Evolutionary conservation across 2,329 filamentous ascomycete species (phyloP), one percentile per base, ranked within the genome.

Genomic region (Escovopsis sp.): DNA sequence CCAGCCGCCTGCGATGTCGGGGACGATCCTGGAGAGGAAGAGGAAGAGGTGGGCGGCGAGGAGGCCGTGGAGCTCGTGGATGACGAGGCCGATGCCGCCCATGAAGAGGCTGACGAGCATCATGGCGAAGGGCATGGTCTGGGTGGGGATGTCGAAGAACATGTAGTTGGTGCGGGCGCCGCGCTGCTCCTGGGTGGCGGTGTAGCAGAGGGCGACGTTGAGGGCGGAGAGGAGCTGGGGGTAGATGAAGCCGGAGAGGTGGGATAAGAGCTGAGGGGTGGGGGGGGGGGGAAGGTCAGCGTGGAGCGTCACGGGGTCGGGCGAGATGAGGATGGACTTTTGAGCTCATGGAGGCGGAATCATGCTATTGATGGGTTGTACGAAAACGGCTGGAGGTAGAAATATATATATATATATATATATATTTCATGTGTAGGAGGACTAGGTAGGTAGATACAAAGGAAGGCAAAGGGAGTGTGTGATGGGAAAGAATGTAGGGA

Each of bases 11-110:
- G 86, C 88, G 51, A 90, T 90, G 37, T 82, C 75, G 5, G 90
- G 90, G 66, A 86, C 96, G 29, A 94, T 68, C 33, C 83, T 72
- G 2, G 82, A 85, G 34, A 94, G 57, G 51, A 96, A 98, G 53
- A 96, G 83, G 57, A 85, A 93, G 15, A 90, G 50, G 54, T 98
- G 90, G 4, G 87, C 87, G 11, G 87, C 83, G 30, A 93, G 44
- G 10, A 98, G 66, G n/a, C 90, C 90, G 25, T 73, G 82, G 4
- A 74, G 56, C 50, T 92, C 76, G 4, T 76, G 49, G 37, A 81
- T 51, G 10, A 81, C 68, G 14, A 58, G 59, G 3, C 55, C 45
- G 26, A 66, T 65, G 10, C 78, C 77, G 5, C 60, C 65, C 51
- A 81, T 72, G 35, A 96, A 61, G 16, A 93, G 66, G 10, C 79